Evolutionary conservation across 371 early-diverging fungal genomes (phyloP), one percentile per base, ranked within the genome.

Genomic region (Lichtheimia ornata): DNA sequence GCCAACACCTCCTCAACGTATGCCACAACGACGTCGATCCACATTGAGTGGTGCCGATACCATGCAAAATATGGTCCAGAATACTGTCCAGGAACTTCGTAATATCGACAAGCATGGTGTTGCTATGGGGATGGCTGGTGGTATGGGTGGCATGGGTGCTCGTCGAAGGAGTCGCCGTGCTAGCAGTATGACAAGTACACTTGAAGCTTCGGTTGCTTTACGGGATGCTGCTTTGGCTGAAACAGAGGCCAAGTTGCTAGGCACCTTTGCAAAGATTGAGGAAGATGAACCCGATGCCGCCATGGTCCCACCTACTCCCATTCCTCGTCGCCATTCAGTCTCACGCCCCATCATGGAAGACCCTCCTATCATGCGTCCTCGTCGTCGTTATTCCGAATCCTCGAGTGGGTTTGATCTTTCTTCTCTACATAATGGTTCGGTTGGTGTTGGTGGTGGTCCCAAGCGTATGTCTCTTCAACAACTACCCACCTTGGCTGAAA

Each of bases 191-290:
- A 64, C 53, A 25, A 62, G 63, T 50, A 64, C 54, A 41, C 50
- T 63, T 20, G 64, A 68, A 20, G 66, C 66, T 11, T 59, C 59
- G 4, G 53, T 45, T 22, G 43, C 58, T n/a, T 62, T 63, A 25
- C 65, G 77, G 1, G 69, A 69, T n/a, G 63, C 64, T 40, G 73
- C 73, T 14, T 56, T 71, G 50, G 73, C 77, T 14, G 73, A 76
- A 52, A 67, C 77, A 17, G 73, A 71, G 42, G 77, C 71, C 14
- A 76, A 76, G 35, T 52, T 76, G 30, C 58, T 65, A 63, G 77
- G 77, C 2, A 65, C 70, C 1, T 67, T 58, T 52, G 60, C 50
- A 58, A 54, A 56, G 9, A 55, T 47, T 47, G 47, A 47, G 6
- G 47, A 47, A 11, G 47, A 47, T 47, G 30, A 50, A 49, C 22